These are phyloP conservation scores for Pichia sp. DNA, from an alignment of 1,139 yeast genomes.

Conservation along the genomic window DNA sequence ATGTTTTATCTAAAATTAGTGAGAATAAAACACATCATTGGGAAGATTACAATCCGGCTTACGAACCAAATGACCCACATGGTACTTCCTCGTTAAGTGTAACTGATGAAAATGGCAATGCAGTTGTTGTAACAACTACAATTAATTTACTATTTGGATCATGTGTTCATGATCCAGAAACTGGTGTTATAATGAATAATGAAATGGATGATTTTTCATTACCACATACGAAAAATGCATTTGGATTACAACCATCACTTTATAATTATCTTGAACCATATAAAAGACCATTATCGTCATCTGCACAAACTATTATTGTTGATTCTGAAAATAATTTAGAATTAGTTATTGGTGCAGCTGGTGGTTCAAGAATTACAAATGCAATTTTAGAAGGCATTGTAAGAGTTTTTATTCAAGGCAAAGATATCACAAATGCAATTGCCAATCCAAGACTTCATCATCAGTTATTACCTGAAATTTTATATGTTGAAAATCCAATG, in stretches of 20 bases:
- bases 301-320: conserved; percentile 67
- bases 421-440: conserved; percentile 59
- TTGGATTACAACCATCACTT: conserved; percentile 72
- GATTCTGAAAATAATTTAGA: conserved; percentile 48
- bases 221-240: conserved; percentile 63
- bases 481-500: conserved; percentile 50
- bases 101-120: conserved; percentile 58
- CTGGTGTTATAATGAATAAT: conserved; percentile 80
- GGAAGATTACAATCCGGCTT: conserved; percentile 72
- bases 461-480: conserved; percentile 71
- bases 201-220: conserved; percentile 96
- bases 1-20: conserved; percentile 42
- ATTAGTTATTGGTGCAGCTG: conserved; percentile 83
- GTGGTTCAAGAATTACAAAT: conserved; percentile 87
- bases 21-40: conserved; percentile 55
- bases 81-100: conserved; percentile 87
- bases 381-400: conserved; percentile 76
- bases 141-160: conserved; percentile 85
- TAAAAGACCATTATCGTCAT: conserved; percentile 80
- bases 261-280: conserved; percentile 70
- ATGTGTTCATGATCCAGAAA: conserved; percentile 65
- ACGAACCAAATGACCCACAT: conserved; percentile 66
- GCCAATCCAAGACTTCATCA: conserved; percentile 83
- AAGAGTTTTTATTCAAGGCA: conserved; percentile 50
- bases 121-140: conserved; percentile 85